phyloP scores from a whole-genome alignment of 2,329 filamentous ascomycete species.

The Fusarium xyrophilum region DNA sequence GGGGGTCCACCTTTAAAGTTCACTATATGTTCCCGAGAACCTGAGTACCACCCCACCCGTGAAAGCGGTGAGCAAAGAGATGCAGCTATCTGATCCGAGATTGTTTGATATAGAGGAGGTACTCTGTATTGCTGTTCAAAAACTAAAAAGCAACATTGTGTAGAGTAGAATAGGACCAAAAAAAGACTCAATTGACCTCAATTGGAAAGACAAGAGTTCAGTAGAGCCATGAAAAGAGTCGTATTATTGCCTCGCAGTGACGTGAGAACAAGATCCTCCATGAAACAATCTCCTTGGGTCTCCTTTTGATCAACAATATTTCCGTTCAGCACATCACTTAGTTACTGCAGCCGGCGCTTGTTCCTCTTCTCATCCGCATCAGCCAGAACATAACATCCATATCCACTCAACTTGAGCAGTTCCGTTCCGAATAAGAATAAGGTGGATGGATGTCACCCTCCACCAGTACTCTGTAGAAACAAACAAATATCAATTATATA shows the following conservation, averaged over 20 bases:
- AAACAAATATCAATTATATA: background rate
- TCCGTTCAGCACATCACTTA: background rate
- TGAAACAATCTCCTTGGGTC: background rate
- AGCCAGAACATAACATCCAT: background rate
- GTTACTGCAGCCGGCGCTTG: background rate
- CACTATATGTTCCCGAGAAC: too few relatives aligned
- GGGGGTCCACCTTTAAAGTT: too few relatives aligned
- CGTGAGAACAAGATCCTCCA: background rate
- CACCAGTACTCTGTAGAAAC: constrained; percentile 10
- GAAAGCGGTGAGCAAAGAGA: constrained; percentile 38
- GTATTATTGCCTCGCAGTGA: background rate
- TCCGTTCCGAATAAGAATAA: constrained; percentile 22
- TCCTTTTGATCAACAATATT: background rate
- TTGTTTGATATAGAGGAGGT: background rate
- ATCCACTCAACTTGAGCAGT: background rate
- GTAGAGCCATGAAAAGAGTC: background rate
- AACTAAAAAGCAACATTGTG: background rate
- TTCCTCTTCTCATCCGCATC: background rate
- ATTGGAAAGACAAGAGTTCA: background rate
- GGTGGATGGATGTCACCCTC: constrained; percentile 27
- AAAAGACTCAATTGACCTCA: background rate
- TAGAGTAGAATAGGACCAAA: background rate
- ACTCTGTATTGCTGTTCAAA: background rate
- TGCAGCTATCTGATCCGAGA: constrained; percentile 4
- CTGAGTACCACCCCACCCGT: constrained; percentile 32